These are phyloP conservation scores for Neobulgaria alba DNA, from an alignment of 2,329 filamentous ascomycete species.

Conservation along the genomic window DNA sequence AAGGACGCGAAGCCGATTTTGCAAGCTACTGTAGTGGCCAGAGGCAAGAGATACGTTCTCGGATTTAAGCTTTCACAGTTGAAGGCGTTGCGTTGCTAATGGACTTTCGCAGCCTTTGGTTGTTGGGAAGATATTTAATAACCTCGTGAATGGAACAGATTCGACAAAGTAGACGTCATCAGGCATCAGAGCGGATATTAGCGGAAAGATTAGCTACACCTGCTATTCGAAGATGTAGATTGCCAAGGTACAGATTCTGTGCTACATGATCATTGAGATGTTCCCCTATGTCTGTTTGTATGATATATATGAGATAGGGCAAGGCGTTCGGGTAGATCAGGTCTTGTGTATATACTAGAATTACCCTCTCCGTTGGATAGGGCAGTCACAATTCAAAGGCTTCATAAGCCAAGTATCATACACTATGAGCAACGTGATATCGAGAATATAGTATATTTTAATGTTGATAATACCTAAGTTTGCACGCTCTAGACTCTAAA, in stretches of 20 bases:
- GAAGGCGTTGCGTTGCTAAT: neutral
- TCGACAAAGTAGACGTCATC: constrained; percentile 16
- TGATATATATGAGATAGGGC: neutral
- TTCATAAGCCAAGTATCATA: too few species aligned
- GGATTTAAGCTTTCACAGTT: neutral
- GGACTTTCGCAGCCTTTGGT: constrained; percentile 9
- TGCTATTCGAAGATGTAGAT: neutral
- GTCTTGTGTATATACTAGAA: too few species aligned
- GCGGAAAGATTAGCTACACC: neutral
- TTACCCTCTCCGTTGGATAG: too few species aligned
- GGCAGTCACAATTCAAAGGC: too few species aligned
- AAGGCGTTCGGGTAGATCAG: neutral
- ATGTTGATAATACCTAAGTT: neutral
- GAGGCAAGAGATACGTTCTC: constrained; percentile 13
- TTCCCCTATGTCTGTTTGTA: neutral
- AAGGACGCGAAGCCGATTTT: too few species aligned
- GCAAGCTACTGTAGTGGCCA: too few species aligned
- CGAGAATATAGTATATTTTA: too few species aligned
- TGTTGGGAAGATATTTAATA: constrained; percentile 19
- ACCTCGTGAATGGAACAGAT: constrained; percentile 17
- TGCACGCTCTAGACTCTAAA: neutral
- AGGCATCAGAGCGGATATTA: neutral
- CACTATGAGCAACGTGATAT: too few species aligned
- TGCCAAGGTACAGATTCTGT: neutral
- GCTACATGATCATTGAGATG: neutral